Conservation (phyloP, 306 rosid genomes). For the Gastrolobium villosum region DNA sequence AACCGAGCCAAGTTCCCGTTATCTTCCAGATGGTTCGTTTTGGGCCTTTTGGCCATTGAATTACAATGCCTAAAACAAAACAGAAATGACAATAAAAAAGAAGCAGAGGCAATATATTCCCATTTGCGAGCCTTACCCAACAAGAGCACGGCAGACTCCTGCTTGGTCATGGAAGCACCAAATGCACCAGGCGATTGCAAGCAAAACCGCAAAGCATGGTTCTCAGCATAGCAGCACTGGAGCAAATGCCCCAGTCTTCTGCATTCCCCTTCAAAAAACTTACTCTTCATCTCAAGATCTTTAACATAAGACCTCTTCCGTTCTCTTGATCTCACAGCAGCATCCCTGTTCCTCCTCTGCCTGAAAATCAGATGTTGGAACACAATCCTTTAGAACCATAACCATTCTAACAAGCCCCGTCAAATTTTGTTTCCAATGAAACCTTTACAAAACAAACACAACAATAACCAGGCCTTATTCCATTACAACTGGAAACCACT, state of each 20-base stretch:
- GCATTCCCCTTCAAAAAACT: slow-evolving; percentile 90
- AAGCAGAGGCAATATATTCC: slow-evolving; percentile 8
- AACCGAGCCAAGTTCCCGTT: background rate
- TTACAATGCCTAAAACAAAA: slow-evolving; percentile 12
- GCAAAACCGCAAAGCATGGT: slow-evolving; percentile 78
- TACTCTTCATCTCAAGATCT: slow-evolving; percentile 83
- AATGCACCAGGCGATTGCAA: slow-evolving; percentile 69
- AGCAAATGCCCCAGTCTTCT: slow-evolving; percentile 87
- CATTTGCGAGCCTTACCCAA: slow-evolving; percentile 71
- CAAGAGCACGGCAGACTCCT: slow-evolving; percentile 99
- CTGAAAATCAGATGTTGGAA: slow-evolving; percentile 54
- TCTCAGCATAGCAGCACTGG: slow-evolving; percentile 88
- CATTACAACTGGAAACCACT: background rate
- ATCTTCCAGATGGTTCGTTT: background rate
- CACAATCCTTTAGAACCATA: slow-evolving; percentile 32
- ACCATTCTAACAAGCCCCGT: background rate
- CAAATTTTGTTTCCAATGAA: background rate
- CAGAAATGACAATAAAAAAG: background rate
- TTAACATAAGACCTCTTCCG: slow-evolving; percentile 81
- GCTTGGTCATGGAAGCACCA: slow-evolving; percentile 80
- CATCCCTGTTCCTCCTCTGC: slow-evolving; percentile 92
- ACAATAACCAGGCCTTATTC: slow-evolving; percentile 21
- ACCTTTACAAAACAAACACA: slow-evolving; percentile 25
- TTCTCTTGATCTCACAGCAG: slow-evolving; percentile 91
- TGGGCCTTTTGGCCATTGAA: background rate